Conservation (phyloP, 345 rosid species). For the Euphorbia tirucalli region DNA sequence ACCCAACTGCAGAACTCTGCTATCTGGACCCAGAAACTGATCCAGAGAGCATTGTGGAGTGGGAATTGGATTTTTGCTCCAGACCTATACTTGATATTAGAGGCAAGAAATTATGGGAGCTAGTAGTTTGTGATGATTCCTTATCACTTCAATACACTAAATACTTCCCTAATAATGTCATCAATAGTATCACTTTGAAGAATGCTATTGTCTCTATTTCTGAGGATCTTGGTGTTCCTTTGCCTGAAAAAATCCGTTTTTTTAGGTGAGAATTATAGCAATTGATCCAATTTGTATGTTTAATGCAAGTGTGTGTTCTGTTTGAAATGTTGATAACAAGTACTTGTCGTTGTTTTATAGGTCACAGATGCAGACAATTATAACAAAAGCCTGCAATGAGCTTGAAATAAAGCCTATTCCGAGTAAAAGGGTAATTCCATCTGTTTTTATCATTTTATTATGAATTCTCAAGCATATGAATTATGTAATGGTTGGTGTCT, state of each 20-base stretch:
- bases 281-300: no score
- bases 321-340: not conserved
- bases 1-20: slow-evolving; percentile 74
- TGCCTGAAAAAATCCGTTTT: slow-evolving; percentile 76
- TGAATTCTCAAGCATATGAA: not conserved
- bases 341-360: slow-evolving; percentile 32
- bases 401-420: slow-evolving; percentile 78
- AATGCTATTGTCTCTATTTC: slow-evolving; percentile 64
- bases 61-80: slow-evolving; percentile 96
- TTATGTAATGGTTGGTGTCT: no score
- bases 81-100: slow-evolving; percentile 85
- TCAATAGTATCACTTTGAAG: slow-evolving; percentile 82
- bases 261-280: no score
- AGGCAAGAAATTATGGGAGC: slow-evolving; percentile 95
- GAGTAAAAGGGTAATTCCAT: slow-evolving; percentile 63
- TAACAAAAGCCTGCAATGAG: slow-evolving; percentile 78
- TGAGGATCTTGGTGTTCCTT: slow-evolving; percentile 68
- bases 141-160: slow-evolving; percentile 84
- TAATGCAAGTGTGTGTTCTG: no score
- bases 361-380: slow-evolving; percentile 97
- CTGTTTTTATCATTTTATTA: slow-evolving; percentile 16
- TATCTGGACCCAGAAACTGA: slow-evolving; percentile 78
- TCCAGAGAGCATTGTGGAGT: slow-evolving; percentile 65
- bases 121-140: slow-evolving; percentile 82
- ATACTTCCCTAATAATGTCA: slow-evolving; percentile 86